Conservation (phyloP, 1,284 basidiomycete genomes). For the Ustilago crameri region DNA sequence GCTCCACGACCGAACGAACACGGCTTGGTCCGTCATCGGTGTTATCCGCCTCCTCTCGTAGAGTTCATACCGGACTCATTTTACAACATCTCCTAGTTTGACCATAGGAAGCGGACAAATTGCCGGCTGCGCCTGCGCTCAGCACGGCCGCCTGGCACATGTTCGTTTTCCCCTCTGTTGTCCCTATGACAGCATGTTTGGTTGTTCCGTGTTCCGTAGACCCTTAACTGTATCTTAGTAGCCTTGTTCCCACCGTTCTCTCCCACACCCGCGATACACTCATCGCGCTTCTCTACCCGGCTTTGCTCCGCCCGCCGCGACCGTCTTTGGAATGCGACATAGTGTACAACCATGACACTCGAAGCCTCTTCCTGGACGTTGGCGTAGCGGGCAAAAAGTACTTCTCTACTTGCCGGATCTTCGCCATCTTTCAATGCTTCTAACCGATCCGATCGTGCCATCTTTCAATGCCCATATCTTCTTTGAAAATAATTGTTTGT, state of each 20-base stretch:
- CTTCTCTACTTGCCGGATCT: background rate
- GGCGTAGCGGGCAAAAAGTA: constrained; percentile 21
- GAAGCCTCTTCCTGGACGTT: constrained; percentile 19
- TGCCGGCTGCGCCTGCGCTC: background rate
- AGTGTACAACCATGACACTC: constrained; percentile 2
- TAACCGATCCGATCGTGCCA: too few species aligned
- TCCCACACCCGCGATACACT: background rate
- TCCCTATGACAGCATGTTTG: background rate
- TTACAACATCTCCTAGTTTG: background rate
- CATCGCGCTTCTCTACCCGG: background rate
- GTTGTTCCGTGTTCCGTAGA: constrained; percentile 8
- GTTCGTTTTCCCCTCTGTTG: constrained; percentile 1
- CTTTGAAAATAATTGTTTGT: too few species aligned
- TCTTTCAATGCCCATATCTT: too few species aligned
- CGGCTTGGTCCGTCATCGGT: constrained; percentile 6
- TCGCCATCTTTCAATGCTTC: background rate
- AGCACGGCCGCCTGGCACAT: background rate
- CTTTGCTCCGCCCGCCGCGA: constrained; percentile 18
- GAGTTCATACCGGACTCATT: constrained; percentile 8
- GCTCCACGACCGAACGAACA: too few species aligned
- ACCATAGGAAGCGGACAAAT: background rate
- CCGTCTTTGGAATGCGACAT: constrained; percentile 29
- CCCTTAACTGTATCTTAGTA: constrained; percentile 38
- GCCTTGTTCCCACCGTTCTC: constrained; percentile 1
- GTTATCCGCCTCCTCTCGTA: background rate